Conservation (phyloP, 495 filamentous ascomycete species). For the Massariosphaeria phaeospora region DNA sequence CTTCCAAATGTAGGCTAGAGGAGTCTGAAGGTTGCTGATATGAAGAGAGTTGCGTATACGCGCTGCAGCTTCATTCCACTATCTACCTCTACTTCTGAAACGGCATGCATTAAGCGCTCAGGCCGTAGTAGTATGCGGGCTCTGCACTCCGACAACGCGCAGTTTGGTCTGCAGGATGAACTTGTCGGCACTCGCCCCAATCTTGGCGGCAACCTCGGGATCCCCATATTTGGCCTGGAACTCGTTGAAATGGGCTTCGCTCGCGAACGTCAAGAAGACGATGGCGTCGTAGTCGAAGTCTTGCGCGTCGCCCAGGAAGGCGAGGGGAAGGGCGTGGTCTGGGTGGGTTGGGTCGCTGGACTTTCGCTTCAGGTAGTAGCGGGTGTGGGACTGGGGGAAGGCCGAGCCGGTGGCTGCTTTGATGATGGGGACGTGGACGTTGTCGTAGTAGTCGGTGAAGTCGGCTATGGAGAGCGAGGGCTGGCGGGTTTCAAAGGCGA, state of each 20-base stretch:
- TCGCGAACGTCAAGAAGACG: background rate
- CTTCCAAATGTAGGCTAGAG: too few species aligned
- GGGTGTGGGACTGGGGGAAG: background rate
- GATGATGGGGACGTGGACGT: background rate
- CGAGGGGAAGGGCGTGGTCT: background rate
- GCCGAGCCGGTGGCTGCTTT: background rate
- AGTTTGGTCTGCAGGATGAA: background rate
- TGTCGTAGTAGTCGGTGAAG: background rate
- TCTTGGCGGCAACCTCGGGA: background rate
- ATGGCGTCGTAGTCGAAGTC: background rate
- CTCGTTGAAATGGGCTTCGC: background rate
- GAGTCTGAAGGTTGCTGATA: too few species aligned
- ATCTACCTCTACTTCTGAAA: too few species aligned
- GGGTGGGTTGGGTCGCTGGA: background rate
- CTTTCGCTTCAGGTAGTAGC: constrained; percentile 3
- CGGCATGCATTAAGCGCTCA: too few species aligned
- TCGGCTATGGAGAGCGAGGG: background rate
- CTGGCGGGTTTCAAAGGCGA: background rate
- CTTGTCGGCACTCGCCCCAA: background rate
- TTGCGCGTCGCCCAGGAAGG: background rate
- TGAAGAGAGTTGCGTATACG: too few species aligned
- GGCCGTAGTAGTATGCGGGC: background rate
- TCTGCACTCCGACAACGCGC: background rate
- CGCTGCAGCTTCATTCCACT: too few species aligned
- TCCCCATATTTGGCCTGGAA: background rate